Evolutionary conservation across 495 filamentous ascomycete genomes (phyloP), one percentile per base, ranked within the genome.

Genomic region (Bacidia gigantensis): DNA sequence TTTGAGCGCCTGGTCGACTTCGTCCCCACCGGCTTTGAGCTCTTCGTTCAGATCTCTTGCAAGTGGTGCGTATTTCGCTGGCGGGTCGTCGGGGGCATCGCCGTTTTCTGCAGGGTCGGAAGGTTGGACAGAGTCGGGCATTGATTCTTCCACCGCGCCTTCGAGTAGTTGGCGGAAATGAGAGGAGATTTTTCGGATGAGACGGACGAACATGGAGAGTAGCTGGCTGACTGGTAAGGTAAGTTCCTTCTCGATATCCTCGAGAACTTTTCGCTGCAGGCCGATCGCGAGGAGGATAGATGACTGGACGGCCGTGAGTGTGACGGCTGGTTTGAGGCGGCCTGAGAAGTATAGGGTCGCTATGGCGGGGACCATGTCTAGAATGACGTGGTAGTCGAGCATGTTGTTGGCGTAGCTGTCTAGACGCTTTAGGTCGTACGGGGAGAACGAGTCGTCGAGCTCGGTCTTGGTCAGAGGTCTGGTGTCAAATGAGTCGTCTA

Each of bases 331-430:
- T 54, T 71, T 80, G 2, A 97, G 68, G 17, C 80, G 77, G 49
- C 86, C 84, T 7, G 76, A 76, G 68, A 99, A 96, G 73, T 88
- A 92, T 38, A 89, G 77, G 7, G 75, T 70, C 3, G 93, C 78
- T 47, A 97, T 78, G 3, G 70, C 73, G 1, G 93, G 93, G 55
- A 97, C 72, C 66, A 99, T 78, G 61, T 99, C 93, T 29, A 97
- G 74, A 50, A 99, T 92, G 58, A 95, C 90, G 64, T 95, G 93
- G 69, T 96, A 94, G 62, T 99, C 93, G 17, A 99, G 76, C 67
- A 96, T 83, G 63, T 95, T 95, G 67, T 92, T 93, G 11, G 92
- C 86, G 61, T 97, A 99, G 53, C 83, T 86, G 61, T 96, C 90
- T 25, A 97, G 73, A 26, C 93, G 81, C 68, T 95, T 95, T 54